These are phyloP conservation scores for Bruguiera sexangula DNA, from an alignment of 345 rosid genomes.

Conservation along the genomic window DNA sequence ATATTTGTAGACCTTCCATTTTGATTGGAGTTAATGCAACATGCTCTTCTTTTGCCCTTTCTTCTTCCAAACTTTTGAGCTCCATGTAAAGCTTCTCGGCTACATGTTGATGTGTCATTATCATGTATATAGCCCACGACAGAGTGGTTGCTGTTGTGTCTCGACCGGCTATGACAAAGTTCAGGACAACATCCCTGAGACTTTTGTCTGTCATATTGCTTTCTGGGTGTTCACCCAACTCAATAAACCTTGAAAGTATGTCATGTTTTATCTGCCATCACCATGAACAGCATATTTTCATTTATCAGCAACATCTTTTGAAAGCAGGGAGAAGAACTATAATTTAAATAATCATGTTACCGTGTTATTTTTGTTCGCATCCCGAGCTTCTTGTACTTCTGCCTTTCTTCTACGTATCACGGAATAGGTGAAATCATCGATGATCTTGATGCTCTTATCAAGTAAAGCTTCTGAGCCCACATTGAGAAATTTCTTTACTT, in stretches of 20 bases:
- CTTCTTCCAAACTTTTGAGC: constrained; percentile 61
- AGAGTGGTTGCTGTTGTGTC: constrained; percentile 97
- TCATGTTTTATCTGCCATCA: constrained; percentile 66
- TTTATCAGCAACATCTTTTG: neutral
- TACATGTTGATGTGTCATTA: constrained; percentile 52
- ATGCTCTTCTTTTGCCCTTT: constrained; percentile 50
- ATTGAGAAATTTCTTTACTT: constrained; percentile 59
- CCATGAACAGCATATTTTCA: constrained; percentile 6
- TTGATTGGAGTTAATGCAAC: constrained; percentile 37
- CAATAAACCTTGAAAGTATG: constrained; percentile 72
- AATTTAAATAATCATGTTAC: constrained; percentile 12
- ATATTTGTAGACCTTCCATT: constrained; percentile 41
- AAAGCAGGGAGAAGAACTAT: neutral
- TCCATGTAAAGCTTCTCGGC: constrained; percentile 67
- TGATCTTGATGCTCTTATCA: constrained; percentile 63
- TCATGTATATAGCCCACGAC: constrained; percentile 84
- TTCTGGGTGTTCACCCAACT: constrained; percentile 69
- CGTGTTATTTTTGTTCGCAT: constrained; percentile 37
- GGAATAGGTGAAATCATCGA: constrained; percentile 77
- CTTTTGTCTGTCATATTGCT: constrained; percentile 61
- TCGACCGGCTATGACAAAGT: constrained; percentile 93
- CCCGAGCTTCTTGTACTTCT: constrained; percentile 44
- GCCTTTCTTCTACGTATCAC: constrained; percentile 72
- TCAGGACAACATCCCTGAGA: constrained; percentile 81
- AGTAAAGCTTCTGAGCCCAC: constrained; percentile 87